Evolutionary conservation across 331 rosid genomes (phyloP).

Genomic region (Malus hybrid): DNA sequence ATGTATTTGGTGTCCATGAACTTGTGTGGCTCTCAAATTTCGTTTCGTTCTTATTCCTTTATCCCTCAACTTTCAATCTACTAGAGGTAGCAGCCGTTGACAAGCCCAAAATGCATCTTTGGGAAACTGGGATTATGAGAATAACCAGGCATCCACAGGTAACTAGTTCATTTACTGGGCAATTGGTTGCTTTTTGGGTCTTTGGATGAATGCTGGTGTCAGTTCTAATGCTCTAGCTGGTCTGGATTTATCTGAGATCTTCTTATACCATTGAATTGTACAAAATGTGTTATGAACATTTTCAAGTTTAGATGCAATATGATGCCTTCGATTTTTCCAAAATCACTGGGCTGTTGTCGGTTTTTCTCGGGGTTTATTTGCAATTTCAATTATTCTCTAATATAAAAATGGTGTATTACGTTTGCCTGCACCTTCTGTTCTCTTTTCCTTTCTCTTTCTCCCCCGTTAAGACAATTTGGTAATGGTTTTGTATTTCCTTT

Average conservation of each 20-base stretch:
- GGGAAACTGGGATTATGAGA: slow-evolving; percentile 95
- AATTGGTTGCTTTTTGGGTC: neutral
- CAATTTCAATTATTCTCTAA: too few species aligned
- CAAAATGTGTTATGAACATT: neutral
- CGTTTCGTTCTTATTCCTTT: slow-evolving; percentile 71
- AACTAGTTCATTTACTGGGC: neutral
- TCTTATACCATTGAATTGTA: neutral
- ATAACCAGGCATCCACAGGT: slow-evolving; percentile 99
- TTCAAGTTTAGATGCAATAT: neutral
- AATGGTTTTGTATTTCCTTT: slow-evolving; percentile 10
- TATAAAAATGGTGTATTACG: too few species aligned
- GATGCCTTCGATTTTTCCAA: neutral
- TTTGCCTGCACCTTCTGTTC: too few species aligned
- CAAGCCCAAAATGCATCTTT: slow-evolving; percentile 95
- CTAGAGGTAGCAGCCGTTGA: slow-evolving; percentile 98
- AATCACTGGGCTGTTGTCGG: too few species aligned
- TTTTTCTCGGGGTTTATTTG: too few species aligned
- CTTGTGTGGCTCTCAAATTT: slow-evolving; percentile 76
- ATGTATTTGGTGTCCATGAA: slow-evolving; percentile 60
- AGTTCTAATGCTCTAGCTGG: neutral
- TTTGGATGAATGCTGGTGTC: slow-evolving; percentile 1
- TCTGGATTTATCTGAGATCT: neutral
- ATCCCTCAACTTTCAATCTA: slow-evolving; percentile 92
- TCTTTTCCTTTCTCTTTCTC: neutral
- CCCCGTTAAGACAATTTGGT: slow-evolving; percentile 2